A percentile compares a stretch with the other conserved stretches of the same genome.
These are phyloP conservation scores for Hermanozyma aechmeae DNA, from an alignment of 805 yeast species.

Conservation along the genomic window DNA sequence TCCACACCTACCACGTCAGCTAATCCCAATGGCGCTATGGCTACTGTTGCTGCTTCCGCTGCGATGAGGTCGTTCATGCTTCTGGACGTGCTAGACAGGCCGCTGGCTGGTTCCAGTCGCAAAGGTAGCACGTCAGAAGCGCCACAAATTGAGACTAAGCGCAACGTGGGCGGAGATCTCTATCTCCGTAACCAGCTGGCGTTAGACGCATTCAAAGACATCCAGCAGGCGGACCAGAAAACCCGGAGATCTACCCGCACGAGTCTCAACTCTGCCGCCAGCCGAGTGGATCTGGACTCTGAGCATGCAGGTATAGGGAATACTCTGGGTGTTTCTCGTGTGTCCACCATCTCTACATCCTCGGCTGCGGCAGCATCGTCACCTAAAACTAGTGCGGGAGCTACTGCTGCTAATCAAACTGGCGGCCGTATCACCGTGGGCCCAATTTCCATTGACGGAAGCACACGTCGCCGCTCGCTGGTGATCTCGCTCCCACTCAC, in stretches of 20 bases:
- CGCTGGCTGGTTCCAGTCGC: conserved; percentile 11
- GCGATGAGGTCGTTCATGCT: conserved; percentile 3
- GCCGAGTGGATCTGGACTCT: too few species aligned
- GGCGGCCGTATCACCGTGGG: conserved; percentile 18
- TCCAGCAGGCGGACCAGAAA: conserved; percentile 31
- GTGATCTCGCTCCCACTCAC: conserved; percentile 59
- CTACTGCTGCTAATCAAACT: too few species aligned
- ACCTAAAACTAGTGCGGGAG: too few species aligned
- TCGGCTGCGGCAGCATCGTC: too few species aligned
- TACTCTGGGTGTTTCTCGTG: too few species aligned
- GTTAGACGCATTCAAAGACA: conserved; percentile 34
- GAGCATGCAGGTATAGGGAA: too few species aligned
- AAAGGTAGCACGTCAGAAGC: conserved; percentile 24
- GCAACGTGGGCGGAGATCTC: conserved; percentile 37
- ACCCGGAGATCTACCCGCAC: conserved; percentile 26
- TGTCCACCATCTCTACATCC: too few species aligned
- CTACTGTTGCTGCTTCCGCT: too few species aligned
- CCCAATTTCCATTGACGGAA: conserved; percentile 18
- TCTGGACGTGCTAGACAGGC: conserved; percentile 26
- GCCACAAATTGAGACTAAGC: conserved; percentile 34
- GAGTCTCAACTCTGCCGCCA: too few species aligned
- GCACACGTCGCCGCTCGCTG: conserved; percentile 44
- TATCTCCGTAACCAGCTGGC: conserved; percentile 32
- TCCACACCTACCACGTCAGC: too few species aligned
- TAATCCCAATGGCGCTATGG: too few species aligned